Conservation (phyloP, 169 alveolate genomes). For the Plasmodium knowlesi region DNA sequence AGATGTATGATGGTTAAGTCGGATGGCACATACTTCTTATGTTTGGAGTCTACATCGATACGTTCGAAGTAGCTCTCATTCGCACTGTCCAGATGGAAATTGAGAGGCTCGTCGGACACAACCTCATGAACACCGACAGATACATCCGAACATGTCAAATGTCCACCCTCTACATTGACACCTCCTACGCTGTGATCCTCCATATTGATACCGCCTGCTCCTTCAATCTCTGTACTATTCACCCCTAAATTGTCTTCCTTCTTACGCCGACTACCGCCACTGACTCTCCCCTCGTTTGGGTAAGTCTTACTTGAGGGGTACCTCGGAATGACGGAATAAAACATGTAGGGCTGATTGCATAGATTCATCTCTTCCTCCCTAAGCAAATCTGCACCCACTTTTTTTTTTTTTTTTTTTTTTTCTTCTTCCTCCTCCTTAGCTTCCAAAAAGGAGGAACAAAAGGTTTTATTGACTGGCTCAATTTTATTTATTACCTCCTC, state of each 20-base stretch:
- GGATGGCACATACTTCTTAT: constrained; percentile 55
- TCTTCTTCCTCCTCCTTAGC: neutral
- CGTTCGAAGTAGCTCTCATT: constrained; percentile 58
- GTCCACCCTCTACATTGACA: neutral
- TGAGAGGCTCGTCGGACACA: neutral
- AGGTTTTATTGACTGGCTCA: constrained; percentile 75
- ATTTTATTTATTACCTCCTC: constrained; percentile 74
- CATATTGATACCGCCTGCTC: neutral
- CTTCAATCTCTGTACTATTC: neutral
- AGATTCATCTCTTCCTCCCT: constrained; percentile 46
- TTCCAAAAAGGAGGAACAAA: constrained; percentile 68
- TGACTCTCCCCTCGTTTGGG: neutral
- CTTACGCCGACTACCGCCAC: neutral
- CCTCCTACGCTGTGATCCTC: neutral
- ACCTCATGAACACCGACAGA: neutral
- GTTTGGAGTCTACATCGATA: constrained; percentile 25
- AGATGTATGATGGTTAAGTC: constrained; percentile 52
- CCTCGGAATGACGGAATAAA: constrained; percentile 72
- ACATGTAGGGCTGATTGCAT: constrained; percentile 67
- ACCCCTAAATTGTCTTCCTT: constrained; percentile 27
- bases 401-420: constrained; percentile 3
- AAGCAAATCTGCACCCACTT: neutral
- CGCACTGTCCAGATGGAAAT: neutral
- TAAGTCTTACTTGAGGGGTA: constrained; percentile 7
- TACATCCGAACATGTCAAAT: neutral